phyloP scores from a whole-genome alignment of 2,329 filamentous ascomycete species.

The Erysiphe neolycopersici region DNA sequence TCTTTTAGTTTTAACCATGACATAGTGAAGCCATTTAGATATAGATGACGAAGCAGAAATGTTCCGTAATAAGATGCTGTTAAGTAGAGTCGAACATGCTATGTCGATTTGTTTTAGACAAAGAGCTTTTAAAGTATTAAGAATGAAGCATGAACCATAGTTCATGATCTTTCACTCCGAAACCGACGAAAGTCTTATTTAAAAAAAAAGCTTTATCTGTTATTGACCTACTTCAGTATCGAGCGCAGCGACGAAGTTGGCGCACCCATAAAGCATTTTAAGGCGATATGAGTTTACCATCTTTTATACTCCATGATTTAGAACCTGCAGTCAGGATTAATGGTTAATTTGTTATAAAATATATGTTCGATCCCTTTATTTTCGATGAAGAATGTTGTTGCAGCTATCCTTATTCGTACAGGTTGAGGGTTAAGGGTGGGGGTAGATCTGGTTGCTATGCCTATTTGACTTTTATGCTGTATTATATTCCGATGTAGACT shows the following conservation, averaged over 20 bases:
- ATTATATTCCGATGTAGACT: background rate
- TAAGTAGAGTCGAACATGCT: background rate
- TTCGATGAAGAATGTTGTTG: background rate
- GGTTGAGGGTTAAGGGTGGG: background rate
- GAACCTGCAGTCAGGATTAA: background rate
- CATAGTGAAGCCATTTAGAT: background rate
- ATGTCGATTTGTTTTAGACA: background rate
- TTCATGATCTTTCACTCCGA: background rate
- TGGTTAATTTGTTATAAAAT: background rate
- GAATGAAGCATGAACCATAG: background rate
- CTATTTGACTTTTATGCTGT: background rate
- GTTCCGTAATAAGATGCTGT: background rate
- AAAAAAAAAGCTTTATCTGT: background rate
- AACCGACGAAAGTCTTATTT: background rate
- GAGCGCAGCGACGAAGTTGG: background rate
- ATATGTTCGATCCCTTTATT: background rate
- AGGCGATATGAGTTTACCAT: background rate
- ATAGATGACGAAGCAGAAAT: background rate
- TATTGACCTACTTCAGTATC: background rate
- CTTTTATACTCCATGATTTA: background rate
- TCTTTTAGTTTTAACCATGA: background rate
- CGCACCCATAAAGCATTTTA: background rate
- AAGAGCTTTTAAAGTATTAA: background rate
- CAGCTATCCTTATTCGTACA: background rate
- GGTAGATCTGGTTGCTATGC: background rate